A percentile compares a stretch with the other conserved stretches of the same genome.
Conservation (phyloP, 306 rosid genomes). For the Pachyrhizus erosus region DNA sequence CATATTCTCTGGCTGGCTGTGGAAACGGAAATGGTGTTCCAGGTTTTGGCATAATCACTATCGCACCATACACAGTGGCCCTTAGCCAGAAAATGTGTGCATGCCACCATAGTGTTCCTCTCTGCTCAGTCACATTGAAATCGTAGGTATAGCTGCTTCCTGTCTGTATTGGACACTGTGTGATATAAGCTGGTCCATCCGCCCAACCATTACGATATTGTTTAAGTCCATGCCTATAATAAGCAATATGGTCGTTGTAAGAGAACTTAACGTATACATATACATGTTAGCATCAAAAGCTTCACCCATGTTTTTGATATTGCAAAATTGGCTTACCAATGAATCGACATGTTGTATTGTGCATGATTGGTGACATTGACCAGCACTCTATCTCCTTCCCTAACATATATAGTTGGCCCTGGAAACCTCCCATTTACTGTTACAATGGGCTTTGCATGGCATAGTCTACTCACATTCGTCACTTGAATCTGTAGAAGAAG, state of each 20-base stretch:
- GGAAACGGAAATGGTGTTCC: slow-evolving; percentile 69
- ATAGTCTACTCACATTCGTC: slow-evolving; percentile 72
- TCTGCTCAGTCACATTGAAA: slow-evolving; percentile 72
- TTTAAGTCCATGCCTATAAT: slow-evolving; percentile 69
- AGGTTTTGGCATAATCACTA: slow-evolving; percentile 69
- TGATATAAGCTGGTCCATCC: slow-evolving; percentile 76
- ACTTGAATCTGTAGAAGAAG: slow-evolving; percentile 61
- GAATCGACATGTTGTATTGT: slow-evolving; percentile 74
- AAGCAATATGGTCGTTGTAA: background rate
- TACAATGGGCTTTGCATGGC: slow-evolving; percentile 73
- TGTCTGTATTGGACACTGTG: slow-evolving; percentile 67
- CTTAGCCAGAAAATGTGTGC: slow-evolving; percentile 77
- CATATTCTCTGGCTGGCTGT: slow-evolving; percentile 61
- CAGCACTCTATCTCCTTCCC: slow-evolving; percentile 69
- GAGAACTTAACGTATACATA: background rate
- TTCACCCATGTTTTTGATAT: background rate
- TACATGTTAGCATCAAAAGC: background rate
- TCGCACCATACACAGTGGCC: slow-evolving; percentile 77
- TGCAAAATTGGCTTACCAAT: slow-evolving; percentile 51
- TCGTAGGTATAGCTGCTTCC: slow-evolving; percentile 63
- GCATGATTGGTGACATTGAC: slow-evolving; percentile 75
- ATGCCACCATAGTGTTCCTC: slow-evolving; percentile 83
- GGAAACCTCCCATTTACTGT: slow-evolving; percentile 75
- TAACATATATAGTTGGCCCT: slow-evolving; percentile 69
- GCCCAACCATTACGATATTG: slow-evolving; percentile 76